Conservation (phyloP, 2,329 filamentous ascomycete species). For the Chrysoporthe puriensis region DNA sequence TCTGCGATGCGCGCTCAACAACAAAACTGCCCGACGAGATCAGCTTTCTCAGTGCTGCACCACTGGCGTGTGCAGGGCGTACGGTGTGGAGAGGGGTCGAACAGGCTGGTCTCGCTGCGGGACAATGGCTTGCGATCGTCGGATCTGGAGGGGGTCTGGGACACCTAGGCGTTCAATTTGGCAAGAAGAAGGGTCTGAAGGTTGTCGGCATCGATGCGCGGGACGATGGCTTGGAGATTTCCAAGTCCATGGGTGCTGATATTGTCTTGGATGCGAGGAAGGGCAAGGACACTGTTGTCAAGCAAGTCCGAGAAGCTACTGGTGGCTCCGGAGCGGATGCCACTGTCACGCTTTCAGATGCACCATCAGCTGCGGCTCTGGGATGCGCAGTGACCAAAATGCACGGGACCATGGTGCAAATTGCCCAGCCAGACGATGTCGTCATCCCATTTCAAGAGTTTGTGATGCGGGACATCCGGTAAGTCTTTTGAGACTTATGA, state of each 20-base stretch:
- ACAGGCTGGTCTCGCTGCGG: constrained; percentile 41
- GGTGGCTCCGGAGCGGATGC: constrained; percentile 54
- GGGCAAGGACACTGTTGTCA: constrained; percentile 51
- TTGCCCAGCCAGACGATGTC: constrained; percentile 52
- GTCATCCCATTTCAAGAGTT: constrained; percentile 13
- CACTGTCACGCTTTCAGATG: constrained; percentile 58
- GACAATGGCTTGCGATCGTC: constrained; percentile 48
- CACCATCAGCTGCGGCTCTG: constrained; percentile 49
- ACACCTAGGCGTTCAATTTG: constrained; percentile 55
- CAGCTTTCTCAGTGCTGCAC: constrained; percentile 54
- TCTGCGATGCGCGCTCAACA: constrained; percentile 51
- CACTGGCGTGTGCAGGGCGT: constrained; percentile 59
- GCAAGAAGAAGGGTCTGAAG: constrained; percentile 52
- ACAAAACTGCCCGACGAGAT: constrained; percentile 53
- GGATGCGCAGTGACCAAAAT: constrained; percentile 56
- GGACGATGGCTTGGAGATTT: constrained; percentile 55
- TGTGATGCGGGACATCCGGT: constrained; percentile 14
- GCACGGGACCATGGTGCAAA: constrained; percentile 62
- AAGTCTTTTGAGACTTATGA: not conserved
- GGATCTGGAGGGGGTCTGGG: constrained; percentile 57
- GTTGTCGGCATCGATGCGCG: constrained; percentile 59
- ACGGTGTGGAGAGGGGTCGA: constrained; percentile 53
- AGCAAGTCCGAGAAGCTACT: constrained; percentile 51
- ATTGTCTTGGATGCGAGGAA: constrained; percentile 50
- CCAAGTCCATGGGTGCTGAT: constrained; percentile 38